Percentiles rank a stretch among this genome's conserved stretches.
Conservation (phyloP, 202 grass and related monocot genomes). For the Setaria italica region DNA sequence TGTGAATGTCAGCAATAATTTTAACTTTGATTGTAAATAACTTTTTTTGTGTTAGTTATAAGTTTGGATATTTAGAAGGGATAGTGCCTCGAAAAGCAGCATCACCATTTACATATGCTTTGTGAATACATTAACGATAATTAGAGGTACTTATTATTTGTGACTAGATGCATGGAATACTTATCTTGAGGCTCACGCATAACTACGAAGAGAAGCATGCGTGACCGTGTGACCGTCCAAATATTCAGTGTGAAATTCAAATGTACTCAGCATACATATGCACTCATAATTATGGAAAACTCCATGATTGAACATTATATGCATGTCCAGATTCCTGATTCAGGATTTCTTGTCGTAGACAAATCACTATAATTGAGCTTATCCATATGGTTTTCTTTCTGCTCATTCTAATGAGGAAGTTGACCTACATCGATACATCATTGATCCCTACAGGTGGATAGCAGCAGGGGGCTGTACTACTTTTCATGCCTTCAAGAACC, state of each 20-base stretch:
- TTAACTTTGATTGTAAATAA: not conserved
- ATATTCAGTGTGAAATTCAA: not conserved
- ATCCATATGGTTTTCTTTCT: not conserved
- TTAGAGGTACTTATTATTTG: too few relatives aligned
- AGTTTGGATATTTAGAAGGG: not conserved
- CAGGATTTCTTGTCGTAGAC: not conserved
- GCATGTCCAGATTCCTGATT: not conserved
- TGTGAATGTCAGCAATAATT: not conserved
- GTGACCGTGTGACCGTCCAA: not conserved
- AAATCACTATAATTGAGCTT: not conserved
- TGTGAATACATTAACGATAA: too few relatives aligned
- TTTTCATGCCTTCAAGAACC: not conserved
- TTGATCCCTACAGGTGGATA: conserved; percentile 4
- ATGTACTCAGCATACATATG: not conserved
- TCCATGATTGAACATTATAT: conserved; percentile 8
- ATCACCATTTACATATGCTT: not conserved
- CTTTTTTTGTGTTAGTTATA: not conserved
- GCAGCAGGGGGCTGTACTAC: not conserved
- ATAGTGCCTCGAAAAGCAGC: not conserved
- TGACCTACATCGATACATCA: not conserved
- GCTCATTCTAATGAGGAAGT: not conserved
- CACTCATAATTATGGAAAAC: not conserved
- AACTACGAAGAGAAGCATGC: not conserved
- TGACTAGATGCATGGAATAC: too few relatives aligned
- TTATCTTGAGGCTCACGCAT: not conserved